Percentiles rank a stretch among this genome's conserved stretches.
Evolutionary conservation across 164 flowering plant species (phyloP).

Genomic region (Magnolia officinalis): DNA sequence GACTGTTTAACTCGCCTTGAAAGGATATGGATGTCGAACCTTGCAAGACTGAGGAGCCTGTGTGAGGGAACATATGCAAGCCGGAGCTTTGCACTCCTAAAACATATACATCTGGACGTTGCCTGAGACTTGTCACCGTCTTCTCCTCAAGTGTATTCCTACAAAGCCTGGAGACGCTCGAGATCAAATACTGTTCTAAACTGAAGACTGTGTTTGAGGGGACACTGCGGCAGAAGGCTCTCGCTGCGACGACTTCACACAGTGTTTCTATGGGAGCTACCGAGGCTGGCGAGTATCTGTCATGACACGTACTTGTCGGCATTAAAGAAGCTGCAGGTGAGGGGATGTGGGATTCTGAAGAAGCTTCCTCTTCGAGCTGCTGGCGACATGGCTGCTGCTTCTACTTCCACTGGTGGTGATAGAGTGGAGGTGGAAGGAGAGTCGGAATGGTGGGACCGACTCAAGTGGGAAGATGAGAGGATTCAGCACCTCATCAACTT

Average conservation of each 20-base stretch:
- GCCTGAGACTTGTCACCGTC: slow-evolving; percentile 1
- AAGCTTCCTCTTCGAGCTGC: too few species aligned
- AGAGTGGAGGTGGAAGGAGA: too few species aligned
- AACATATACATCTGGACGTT: not conserved
- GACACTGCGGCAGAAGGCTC: not conserved
- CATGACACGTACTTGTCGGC: too few species aligned
- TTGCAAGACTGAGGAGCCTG: not conserved
- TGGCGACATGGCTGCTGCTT: too few species aligned
- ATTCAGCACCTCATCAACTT: too few species aligned
- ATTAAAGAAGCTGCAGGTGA: too few species aligned
- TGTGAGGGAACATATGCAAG: not conserved
- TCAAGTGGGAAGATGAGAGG: too few species aligned
- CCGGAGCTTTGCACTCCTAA: not conserved
- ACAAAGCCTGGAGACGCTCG: not conserved
- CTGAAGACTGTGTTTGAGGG: not conserved
- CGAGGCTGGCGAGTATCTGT: too few species aligned
- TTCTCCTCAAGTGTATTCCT: not conserved
- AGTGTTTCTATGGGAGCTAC: not conserved
- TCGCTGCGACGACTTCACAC: too few species aligned
- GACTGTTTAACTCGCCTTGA: not conserved
- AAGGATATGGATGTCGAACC: not conserved
- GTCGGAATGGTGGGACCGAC: too few species aligned
- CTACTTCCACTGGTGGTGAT: too few species aligned
- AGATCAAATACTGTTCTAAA: not conserved
- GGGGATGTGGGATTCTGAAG: too few species aligned